Percentiles rank a stretch among this genome's conserved stretches.
Conservation (phyloP, 805 yeast genomes). For the Cyberlindnera maritima region DNA sequence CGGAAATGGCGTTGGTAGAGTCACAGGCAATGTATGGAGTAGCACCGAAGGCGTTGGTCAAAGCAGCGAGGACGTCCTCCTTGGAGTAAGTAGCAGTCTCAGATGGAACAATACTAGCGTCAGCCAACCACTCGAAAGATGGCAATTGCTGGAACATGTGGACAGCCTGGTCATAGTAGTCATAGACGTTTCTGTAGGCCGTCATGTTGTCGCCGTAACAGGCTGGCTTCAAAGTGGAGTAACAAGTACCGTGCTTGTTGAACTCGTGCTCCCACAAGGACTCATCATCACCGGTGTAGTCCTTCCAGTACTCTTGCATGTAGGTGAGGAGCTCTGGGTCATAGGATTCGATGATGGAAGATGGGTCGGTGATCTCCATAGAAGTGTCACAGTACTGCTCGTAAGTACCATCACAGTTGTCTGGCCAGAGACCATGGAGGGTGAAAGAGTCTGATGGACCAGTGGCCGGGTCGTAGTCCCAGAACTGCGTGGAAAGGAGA, state of each 20-base stretch:
- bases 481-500: slow-evolving; percentile 81
- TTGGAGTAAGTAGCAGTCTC: slow-evolving; percentile 53
- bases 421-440: slow-evolving; percentile 88
- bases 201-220: slow-evolving; percentile 50
- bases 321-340: slow-evolving; percentile 47
- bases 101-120: slow-evolving; percentile 71
- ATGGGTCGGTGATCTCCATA: slow-evolving; percentile 51
- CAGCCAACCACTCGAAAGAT: slow-evolving; percentile 63
- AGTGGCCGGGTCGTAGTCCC: slow-evolving; percentile 80
- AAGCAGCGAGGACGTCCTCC: slow-evolving; percentile 50
- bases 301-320: slow-evolving; percentile 70
- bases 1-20: slow-evolving; percentile 40
- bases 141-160: slow-evolving; percentile 57
- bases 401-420: slow-evolving; percentile 79
- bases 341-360: slow-evolving; percentile 41
- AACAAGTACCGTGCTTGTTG: slow-evolving; percentile 93
- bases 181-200: slow-evolving; percentile 49
- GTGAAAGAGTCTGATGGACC: slow-evolving; percentile 76
- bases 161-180: slow-evolving; percentile 63
- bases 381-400: slow-evolving; percentile 72
- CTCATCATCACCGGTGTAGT: slow-evolving; percentile 64
- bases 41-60: slow-evolving; percentile 49
- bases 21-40: slow-evolving; percentile 64
- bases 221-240: slow-evolving; percentile 68
- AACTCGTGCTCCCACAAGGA: slow-evolving; percentile 86